A percentile compares a stretch with the other conserved stretches of the same genome.
Conservation (phyloP, 805 yeast genomes). For the Schizosaccharomyces octosporus region DNA sequence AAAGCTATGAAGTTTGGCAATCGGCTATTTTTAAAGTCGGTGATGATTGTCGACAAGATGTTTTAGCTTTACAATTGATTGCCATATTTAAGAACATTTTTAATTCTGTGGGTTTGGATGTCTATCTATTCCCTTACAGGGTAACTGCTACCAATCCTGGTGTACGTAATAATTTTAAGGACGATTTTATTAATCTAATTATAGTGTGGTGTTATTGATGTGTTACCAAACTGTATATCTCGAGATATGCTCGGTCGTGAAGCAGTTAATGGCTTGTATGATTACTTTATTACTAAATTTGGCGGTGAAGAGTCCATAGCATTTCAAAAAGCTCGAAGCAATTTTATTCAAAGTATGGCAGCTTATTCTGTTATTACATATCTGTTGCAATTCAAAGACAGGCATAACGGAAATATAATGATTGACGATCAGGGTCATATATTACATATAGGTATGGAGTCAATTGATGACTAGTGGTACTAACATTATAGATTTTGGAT, state of each 20-base stretch:
- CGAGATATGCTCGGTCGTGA: constrained; percentile 97
- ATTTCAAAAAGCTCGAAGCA: constrained; percentile 75
- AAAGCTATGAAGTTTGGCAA: constrained; percentile 16
- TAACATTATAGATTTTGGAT: constrained; percentile 51
- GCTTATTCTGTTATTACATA: constrained; percentile 81
- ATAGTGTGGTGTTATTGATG: constrained; percentile 86
- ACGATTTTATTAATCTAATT: background rate
- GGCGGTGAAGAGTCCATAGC: constrained; percentile 84
- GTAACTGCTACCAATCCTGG: constrained; percentile 98
- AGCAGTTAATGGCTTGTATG: constrained; percentile 89
- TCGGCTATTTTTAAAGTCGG: constrained; percentile 91
- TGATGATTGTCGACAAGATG: constrained; percentile 96
- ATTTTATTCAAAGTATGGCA: constrained; percentile 80
- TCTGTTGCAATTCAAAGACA: constrained; percentile 73
- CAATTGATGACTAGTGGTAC: no score
- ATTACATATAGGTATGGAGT: constrained; percentile 32
- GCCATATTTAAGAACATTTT: constrained; percentile 80
- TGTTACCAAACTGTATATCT: constrained; percentile 78
- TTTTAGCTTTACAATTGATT: constrained; percentile 72
- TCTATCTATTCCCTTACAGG: constrained; percentile 75
- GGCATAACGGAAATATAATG: constrained; percentile 96
- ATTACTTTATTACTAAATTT: constrained; percentile 71
- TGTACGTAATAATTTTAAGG: background rate
- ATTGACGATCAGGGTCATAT: constrained; percentile 85
- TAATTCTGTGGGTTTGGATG: constrained; percentile 67